These are phyloP conservation scores for Boletus barrowsii DNA, from an alignment of 768 basidiomycete species.

Conservation along the genomic window DNA sequence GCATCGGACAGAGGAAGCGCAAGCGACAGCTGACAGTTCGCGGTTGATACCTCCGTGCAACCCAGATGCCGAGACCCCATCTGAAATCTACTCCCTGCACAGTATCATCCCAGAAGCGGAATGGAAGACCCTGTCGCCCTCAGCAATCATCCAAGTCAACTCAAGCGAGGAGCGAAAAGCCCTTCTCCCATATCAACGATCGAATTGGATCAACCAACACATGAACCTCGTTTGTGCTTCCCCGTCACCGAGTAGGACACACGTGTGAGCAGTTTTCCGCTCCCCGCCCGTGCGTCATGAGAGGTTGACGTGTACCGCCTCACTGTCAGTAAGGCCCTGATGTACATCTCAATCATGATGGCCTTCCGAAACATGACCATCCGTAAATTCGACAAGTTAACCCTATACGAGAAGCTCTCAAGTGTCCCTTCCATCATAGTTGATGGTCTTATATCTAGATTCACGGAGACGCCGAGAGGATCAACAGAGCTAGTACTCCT, in stretches of 20 bases:
- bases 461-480: slow-evolving; percentile 72
- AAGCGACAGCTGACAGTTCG: slow-evolving; percentile 56
- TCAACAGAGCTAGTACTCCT: slow-evolving; percentile 54
- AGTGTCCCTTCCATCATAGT: slow-evolving; percentile 61
- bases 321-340: slow-evolving; percentile 58
- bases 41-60: slow-evolving; percentile 79
- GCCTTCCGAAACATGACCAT: slow-evolving; percentile 52
- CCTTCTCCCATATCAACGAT: slow-evolving; percentile 59
- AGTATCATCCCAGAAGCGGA: slow-evolving; percentile 79
- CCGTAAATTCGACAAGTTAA: slow-evolving; percentile 46
- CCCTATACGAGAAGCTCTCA: slow-evolving; percentile 53
- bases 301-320: background rate
- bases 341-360: slow-evolving; percentile 83
- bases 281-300: background rate
- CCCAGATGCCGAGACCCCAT: slow-evolving; percentile 58
- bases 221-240: slow-evolving; percentile 40
- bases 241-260: slow-evolving; percentile 53
- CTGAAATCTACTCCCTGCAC: slow-evolving; percentile 72
- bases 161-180: slow-evolving; percentile 47
- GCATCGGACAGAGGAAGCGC: slow-evolving; percentile 55
- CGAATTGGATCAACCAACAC: slow-evolving; percentile 71
- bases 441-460: slow-evolving; percentile 73
- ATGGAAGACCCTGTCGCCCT: slow-evolving; percentile 65
- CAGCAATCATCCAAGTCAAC: slow-evolving; percentile 50
- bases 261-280: slow-evolving; percentile 45